Evolutionary conservation across 371 early-diverging fungal species (phyloP), one percentile per base, ranked within the genome.

Genomic region (Circinella minor): DNA sequence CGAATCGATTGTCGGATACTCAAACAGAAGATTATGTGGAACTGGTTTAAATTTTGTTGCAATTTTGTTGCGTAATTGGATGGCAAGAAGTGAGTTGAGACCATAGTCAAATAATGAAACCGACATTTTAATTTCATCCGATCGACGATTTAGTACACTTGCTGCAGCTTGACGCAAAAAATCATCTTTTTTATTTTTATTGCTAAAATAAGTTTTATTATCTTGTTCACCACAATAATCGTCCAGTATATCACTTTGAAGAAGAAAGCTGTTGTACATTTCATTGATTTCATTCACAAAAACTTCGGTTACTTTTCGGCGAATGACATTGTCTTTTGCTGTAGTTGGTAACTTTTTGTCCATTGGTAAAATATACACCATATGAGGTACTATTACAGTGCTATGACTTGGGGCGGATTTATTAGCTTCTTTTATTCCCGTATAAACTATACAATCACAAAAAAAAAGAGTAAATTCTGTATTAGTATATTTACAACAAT

Each of bases 351-450:
- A 39, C 1, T 62, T 17, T 5, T 71, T 59, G n/a, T 72, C 62
- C 5, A 74, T 38, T 3, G 80, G 82, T 3, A 86, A 63, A 10
- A 83, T 73, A 17, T 79, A 69, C 3, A 83, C 69, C 81, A 86
- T 77, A 60, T 81, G 76, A 3, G 71, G 74, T 2, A 81, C 15
- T 0, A 80, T 14, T 10, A 86, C 67, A 0, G 61, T 68, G 39
- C 79, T 78, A 46, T 83, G 79, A 4, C 49, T 67, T 5, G 82
- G 82, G 20, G 74, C 74, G 37, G 59, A 59, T 20, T 65, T 65
- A 63, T 85, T 86, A 13, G 76, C 79, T 17, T 70, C 36, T 7
- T 74, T 55, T 17, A 83, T 74, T 38, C 74, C 78, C 20, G 62
- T 66, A 17, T 71, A 55, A 1, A 79, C 77, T 61, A 49, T 1